phyloP scores from a whole-genome alignment of 2,329 filamentous ascomycete genomes.

The Corniculantispora saksenae region DNA sequence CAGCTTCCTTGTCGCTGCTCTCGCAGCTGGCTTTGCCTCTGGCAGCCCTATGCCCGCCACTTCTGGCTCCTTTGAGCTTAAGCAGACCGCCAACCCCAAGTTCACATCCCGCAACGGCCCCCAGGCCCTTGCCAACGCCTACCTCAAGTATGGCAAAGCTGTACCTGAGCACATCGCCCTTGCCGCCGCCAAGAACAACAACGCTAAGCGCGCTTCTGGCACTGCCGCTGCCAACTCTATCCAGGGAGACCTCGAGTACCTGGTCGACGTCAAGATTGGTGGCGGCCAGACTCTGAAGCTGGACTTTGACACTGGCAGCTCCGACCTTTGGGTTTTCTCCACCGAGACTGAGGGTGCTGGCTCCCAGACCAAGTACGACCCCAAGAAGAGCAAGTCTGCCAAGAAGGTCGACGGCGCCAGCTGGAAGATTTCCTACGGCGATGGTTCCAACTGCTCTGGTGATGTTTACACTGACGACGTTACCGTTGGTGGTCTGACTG shows the following conservation, averaged over 20 bases:
- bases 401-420: constrained; percentile 36
- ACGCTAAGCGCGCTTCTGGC: constrained; percentile 10
- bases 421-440: constrained; percentile 49
- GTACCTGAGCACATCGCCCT: constrained; percentile 54
- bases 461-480: constrained; percentile 48
- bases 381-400: constrained; percentile 40
- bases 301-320: constrained; percentile 46
- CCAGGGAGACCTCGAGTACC: constrained; percentile 22
- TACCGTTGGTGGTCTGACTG: constrained; percentile 42
- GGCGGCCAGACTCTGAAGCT: constrained; percentile 38
- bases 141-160: constrained; percentile 38
- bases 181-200: constrained; percentile 41
- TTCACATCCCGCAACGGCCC: constrained; percentile 31
- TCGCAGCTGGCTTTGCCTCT: constrained; percentile 17
- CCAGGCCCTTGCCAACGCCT: constrained; percentile 35
- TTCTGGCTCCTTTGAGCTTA: constrained; percentile 12
- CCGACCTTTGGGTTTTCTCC: constrained; percentile 43
- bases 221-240: constrained; percentile 7
- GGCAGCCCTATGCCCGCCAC: constrained; percentile 18
- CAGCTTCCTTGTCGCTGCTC: constrained; percentile 18
- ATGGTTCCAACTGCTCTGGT: constrained; percentile 44
- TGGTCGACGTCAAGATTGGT: constrained; percentile 27
- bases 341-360: constrained; percentile 30
- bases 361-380: constrained; percentile 42
- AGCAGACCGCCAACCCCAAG: constrained; percentile 17